These are phyloP conservation scores for Cladosporium sp. DNA, from an alignment of 2,329 filamentous ascomycete species.

Conservation along the genomic window DNA sequence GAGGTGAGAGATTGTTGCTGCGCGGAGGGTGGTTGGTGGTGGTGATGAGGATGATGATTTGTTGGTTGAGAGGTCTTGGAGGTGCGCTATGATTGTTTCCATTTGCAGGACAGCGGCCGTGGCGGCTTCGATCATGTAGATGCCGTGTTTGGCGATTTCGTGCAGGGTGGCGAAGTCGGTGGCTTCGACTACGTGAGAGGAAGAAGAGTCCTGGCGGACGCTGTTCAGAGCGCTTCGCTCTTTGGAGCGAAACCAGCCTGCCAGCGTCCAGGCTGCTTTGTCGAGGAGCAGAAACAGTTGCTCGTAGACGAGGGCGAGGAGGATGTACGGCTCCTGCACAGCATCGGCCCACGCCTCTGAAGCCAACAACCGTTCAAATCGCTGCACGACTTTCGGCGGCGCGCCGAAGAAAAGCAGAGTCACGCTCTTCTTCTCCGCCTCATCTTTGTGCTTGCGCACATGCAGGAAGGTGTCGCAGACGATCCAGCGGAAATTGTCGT, in stretches of 20 bases:
- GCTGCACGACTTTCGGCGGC: neutral
- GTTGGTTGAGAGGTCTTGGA: neutral
- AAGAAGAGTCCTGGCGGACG: slow-evolving; percentile 22
- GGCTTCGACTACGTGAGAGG: slow-evolving; percentile 23
- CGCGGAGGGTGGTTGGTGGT: slow-evolving; percentile 15
- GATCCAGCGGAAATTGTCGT: slow-evolving; percentile 11
- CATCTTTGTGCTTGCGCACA: neutral
- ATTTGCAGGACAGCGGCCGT: slow-evolving; percentile 34
- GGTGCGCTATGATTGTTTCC: slow-evolving; percentile 31
- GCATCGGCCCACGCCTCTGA: slow-evolving; percentile 29
- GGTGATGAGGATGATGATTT: neutral
- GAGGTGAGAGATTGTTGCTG: slow-evolving; percentile 4
- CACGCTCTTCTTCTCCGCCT: neutral
- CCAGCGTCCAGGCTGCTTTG: slow-evolving; percentile 32
- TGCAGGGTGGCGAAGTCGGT: slow-evolving; percentile 37
- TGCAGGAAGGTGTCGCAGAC: neutral
- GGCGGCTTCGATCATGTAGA: slow-evolving; percentile 40
- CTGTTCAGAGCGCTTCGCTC: slow-evolving; percentile 31
- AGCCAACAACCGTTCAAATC: neutral
- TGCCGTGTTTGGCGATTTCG: slow-evolving; percentile 41
- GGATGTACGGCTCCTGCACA: slow-evolving; percentile 35
- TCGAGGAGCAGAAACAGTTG: slow-evolving; percentile 38
- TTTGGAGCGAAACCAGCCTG: slow-evolving; percentile 34
- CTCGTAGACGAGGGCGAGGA: slow-evolving; percentile 36
- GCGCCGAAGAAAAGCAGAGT: slow-evolving; percentile 7